Evolutionary conservation across 768 basidiomycete species (phyloP).

Genomic region (Tylopilus felleus): DNA sequence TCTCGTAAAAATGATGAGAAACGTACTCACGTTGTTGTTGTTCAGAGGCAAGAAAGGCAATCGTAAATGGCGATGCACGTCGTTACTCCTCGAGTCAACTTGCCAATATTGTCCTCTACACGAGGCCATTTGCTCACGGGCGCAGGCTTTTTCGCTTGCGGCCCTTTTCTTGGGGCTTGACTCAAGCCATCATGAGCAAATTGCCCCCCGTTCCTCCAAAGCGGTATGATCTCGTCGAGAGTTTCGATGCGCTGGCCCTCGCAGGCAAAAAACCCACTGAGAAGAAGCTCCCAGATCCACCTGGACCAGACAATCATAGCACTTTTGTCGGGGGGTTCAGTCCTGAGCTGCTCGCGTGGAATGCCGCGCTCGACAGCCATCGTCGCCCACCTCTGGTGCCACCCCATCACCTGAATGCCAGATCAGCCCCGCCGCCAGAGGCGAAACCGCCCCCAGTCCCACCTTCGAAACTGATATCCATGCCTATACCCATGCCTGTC

Average conservation of each 20-base stretch:
- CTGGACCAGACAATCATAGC: background rate
- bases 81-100: constrained; percentile 16
- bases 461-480: constrained; percentile 18
- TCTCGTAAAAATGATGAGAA: constrained; percentile 23
- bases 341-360: constrained; percentile 13
- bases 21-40: background rate
- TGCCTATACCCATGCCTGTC: constrained; percentile 32
- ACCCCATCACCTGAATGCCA: constrained; percentile 6
- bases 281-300: constrained; percentile 16
- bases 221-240: constrained; percentile 29
- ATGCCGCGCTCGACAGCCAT: constrained; percentile 4
- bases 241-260: constrained; percentile 34
- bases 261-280: constrained; percentile 15
- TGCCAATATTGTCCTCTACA: constrained; percentile 12
- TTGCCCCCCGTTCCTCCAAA: constrained; percentile 12
- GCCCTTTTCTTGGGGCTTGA: constrained; percentile 4
- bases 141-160: constrained; percentile 12
- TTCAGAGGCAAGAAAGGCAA: background rate
- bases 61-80: constrained; percentile 12
- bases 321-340: constrained; percentile 52
- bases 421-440: background rate
- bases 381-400: constrained; percentile 7
- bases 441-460: background rate
- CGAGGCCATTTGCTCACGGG: constrained; percentile 1
- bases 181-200: constrained; percentile 21